phyloP scores from a whole-genome alignment of 768 basidiomycete genomes.

The Leccinum obscurum region DNA sequence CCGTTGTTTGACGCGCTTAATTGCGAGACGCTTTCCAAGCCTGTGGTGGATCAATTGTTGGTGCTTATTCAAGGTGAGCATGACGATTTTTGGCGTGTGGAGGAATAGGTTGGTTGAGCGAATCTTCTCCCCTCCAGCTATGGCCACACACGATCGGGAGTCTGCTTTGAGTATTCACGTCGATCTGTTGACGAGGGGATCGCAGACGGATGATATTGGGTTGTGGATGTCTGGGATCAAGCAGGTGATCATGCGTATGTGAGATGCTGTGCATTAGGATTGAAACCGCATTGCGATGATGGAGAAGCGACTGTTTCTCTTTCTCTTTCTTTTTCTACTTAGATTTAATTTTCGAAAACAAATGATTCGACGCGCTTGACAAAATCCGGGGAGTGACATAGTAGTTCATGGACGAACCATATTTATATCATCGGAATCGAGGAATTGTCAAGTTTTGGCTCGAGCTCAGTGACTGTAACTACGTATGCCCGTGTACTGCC shows the following conservation, averaged over 20 bases:
- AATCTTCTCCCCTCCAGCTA: constrained; percentile 50
- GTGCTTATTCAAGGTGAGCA: constrained; percentile 70
- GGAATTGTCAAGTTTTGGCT: too few species aligned
- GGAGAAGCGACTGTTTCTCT: too few species aligned
- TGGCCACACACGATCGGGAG: constrained; percentile 75
- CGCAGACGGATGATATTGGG: constrained; percentile 80
- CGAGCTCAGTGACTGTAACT: too few species aligned
- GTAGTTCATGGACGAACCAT: too few species aligned
- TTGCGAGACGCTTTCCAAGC: constrained; percentile 74
- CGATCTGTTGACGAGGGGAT: constrained; percentile 77
- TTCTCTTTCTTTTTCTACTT: too few species aligned
- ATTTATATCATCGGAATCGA: too few species aligned
- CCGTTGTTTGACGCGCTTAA: constrained; percentile 91
- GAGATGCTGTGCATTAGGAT: neutral
- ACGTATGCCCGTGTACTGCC: too few species aligned
- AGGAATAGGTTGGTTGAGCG: neutral
- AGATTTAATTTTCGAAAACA: too few species aligned
- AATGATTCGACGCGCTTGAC: too few species aligned
- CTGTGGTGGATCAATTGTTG: constrained; percentile 69
- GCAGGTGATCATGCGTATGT: constrained; percentile 78
- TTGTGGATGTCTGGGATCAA: constrained; percentile 90
- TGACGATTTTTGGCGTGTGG: neutral
- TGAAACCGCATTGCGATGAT: too few species aligned
- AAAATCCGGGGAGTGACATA: too few species aligned
- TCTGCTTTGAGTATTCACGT: constrained; percentile 82